Evolutionary conservation across 208 protist species (phyloP), one percentile per base, ranked within the genome.

Genomic region (Balamuthia mandrillaris): DNA sequence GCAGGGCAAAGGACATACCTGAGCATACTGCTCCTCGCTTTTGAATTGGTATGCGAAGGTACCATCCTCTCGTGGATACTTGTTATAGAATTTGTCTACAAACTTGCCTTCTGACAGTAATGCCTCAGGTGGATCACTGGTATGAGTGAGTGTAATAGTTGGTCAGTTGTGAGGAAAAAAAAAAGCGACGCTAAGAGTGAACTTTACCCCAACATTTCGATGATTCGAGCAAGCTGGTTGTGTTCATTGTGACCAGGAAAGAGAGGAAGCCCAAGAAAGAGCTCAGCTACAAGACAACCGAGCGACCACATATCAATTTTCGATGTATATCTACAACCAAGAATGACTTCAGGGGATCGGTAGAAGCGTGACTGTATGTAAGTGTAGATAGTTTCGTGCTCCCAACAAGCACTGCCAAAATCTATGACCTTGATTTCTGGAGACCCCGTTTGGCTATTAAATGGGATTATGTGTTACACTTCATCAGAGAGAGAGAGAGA

Each of bases 291-390:
- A 49, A 98, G 93, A 86, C 97, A 98, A 4, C 97, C 98, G n/a
- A 98, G 92, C 33, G 93, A 97, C 97, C 98, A 99, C 85, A 98
- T 94, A 90, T 99, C 98, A 35, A 78, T 78, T 4, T 35, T 27
- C 29, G 68, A 41, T 44, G 45, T 56, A 35, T 78, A 78, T 14
- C 68, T 78, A 44, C 44, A 89, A 39, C 94, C 95, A 0, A 99
- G 68, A 44, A 99, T 97, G 37, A 99, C 96, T 85, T 99, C 97
- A 14, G 97, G 97, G 27, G 97, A 95, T 37, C 97, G 90, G 87
- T 99, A 99, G 90, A 98, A 98, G 44, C 97, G 95, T 2, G 92
- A 95, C 91, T 99, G 97, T 16, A 96, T 93, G 49, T 99, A 99
- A 41, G 96, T 96, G 85, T 94, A 97, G 27, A 96, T 77, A 56